Conservation (phyloP, 768 basidiomycete genomes). For the Psilocybe azurescens region DNA sequence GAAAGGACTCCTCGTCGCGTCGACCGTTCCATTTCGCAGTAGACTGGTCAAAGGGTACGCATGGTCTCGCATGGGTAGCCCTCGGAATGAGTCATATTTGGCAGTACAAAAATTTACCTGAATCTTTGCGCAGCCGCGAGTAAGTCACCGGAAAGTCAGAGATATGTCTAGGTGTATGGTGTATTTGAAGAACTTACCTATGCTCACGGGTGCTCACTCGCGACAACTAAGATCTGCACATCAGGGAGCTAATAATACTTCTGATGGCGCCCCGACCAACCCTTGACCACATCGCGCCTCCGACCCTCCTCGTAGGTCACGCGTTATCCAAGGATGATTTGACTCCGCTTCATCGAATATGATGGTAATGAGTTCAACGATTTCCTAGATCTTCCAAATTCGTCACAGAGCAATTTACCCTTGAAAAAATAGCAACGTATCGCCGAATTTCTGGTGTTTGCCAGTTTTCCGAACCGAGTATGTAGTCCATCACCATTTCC, state of each 20-base stretch:
- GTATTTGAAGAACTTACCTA: neutral
- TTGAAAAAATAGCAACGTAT: too few relatives aligned
- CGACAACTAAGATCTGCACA: neutral
- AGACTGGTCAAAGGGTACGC: neutral
- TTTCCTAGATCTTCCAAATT: too few relatives aligned
- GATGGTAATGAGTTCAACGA: too few relatives aligned
- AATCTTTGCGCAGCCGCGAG: neutral
- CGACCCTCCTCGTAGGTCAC: too few relatives aligned
- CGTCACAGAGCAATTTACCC: too few relatives aligned
- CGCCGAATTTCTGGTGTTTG: too few relatives aligned
- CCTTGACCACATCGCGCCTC: too few relatives aligned
- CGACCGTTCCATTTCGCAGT: neutral
- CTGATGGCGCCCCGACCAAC: neutral
- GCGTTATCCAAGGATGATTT: too few relatives aligned
- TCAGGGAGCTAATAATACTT: neutral
- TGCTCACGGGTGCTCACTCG: neutral
- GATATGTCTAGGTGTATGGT: neutral
- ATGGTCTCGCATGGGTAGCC: constrained; percentile 11
- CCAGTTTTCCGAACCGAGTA: neutral
- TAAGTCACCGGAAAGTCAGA: constrained; percentile 2
- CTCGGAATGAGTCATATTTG: constrained; percentile 11
- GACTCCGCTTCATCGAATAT: too few relatives aligned
- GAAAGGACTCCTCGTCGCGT: neutral
- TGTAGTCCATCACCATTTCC: neutral
- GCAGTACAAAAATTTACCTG: neutral